Conservation (phyloP, 371 early-diverging fungal genomes). For the Apophysomyces ossiformis region DNA sequence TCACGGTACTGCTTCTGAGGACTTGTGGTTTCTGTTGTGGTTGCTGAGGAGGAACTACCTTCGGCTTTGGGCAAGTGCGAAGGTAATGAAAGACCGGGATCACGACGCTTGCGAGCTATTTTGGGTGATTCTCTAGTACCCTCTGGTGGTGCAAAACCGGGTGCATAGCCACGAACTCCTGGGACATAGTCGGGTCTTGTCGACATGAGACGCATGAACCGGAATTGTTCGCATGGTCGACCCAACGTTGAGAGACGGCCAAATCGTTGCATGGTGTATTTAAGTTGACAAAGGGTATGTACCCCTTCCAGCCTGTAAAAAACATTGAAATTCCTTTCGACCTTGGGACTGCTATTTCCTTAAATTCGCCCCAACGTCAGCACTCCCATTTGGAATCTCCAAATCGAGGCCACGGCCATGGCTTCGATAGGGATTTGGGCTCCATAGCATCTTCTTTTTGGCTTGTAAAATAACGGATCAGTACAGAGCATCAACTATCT, state of each 20-base stretch:
- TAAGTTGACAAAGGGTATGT: background rate
- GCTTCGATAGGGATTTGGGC: too few species aligned
- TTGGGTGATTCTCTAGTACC: constrained; percentile 41
- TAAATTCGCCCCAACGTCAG: too few species aligned
- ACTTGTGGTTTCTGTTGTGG: constrained; percentile 18
- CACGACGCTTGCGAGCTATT: constrained; percentile 26
- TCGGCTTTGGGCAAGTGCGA: constrained; percentile 35
- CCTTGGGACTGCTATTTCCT: too few species aligned
- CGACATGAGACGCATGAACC: background rate
- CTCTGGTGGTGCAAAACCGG: constrained; percentile 48
- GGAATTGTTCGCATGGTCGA: background rate
- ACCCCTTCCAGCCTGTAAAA: background rate
- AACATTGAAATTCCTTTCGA: background rate
- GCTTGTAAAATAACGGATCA: too few species aligned
- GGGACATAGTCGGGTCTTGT: constrained; percentile 21
- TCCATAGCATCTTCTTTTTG: too few species aligned
- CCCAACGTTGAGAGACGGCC: background rate
- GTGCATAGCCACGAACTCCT: constrained; percentile 39
- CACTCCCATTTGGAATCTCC: too few species aligned
- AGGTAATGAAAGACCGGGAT: constrained; percentile 36
- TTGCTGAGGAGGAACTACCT: background rate
- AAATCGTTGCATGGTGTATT: constrained; percentile 6
- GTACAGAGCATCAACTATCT: too few species aligned
- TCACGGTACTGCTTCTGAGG: constrained; percentile 41
- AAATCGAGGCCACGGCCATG: too few species aligned